Conservation (phyloP, 805 yeast genomes). For the Ogataea populi-albae region DNA sequence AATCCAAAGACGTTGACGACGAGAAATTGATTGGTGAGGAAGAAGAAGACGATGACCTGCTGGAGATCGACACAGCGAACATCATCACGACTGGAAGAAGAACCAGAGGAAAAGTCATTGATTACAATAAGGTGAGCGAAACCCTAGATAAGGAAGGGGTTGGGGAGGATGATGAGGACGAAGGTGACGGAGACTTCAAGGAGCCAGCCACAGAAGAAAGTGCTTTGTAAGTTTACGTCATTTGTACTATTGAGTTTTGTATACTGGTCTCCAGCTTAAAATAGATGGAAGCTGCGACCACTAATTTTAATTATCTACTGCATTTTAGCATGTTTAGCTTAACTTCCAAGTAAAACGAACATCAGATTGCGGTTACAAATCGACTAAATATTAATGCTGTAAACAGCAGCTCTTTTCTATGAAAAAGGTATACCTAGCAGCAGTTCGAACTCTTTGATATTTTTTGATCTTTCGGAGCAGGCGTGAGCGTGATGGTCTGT, state of each 20-base stretch:
- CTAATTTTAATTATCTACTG: no score
- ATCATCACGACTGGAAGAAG: slow-evolving; percentile 84
- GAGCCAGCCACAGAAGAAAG: slow-evolving; percentile 32
- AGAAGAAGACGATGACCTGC: slow-evolving; percentile 72
- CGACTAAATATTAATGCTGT: neutral
- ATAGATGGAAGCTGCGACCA: no score
- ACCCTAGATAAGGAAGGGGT: slow-evolving; percentile 52
- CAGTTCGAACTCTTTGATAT: slow-evolving; percentile 59
- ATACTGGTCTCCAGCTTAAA: no score
- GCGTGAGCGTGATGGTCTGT: slow-evolving; percentile 89
- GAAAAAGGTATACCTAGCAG: slow-evolving; percentile 45
- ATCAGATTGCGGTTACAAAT: no score
- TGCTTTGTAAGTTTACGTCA: no score
- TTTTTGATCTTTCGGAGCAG: slow-evolving; percentile 81
- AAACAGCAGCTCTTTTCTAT: neutral
- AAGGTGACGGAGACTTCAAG: slow-evolving; percentile 49
- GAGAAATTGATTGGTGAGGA: slow-evolving; percentile 56
- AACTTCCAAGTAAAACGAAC: no score
- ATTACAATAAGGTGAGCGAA: slow-evolving; percentile 77
- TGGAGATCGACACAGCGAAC: slow-evolving; percentile 77
- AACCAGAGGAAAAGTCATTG: slow-evolving; percentile 86
- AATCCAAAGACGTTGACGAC: slow-evolving; percentile 46
- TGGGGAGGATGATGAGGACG: slow-evolving; percentile 43
- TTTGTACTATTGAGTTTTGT: no score
- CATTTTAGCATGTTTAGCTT: no score